phyloP scores from a whole-genome alignment of 352 stramenopile genomes.

The Phytophthora palmivora region DNA sequence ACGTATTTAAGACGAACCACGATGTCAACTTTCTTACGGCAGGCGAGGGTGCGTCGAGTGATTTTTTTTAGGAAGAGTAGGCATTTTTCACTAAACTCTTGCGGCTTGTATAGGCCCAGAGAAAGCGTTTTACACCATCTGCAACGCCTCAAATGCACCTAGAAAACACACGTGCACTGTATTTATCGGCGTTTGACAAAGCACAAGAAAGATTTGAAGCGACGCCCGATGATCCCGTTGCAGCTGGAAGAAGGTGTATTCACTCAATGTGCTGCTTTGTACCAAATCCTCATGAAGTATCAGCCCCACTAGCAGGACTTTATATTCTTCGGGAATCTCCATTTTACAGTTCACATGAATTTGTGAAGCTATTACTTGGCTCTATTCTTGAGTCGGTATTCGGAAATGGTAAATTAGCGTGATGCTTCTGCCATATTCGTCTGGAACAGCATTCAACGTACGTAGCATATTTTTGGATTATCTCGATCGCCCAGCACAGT shows the following conservation, averaged over 20 bases:
- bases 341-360: constrained; percentile 1
- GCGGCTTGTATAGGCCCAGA: too few relatives aligned
- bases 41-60: constrained; percentile 5
- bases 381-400: background rate
- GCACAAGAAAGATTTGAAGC: background rate
- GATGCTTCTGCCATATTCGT: background rate
- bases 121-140: background rate
- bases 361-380: constrained; percentile 1
- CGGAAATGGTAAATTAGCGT: background rate
- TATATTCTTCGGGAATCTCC: constrained; percentile 8
- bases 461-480: background rate
- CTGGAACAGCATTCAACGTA: background rate
- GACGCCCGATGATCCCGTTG: background rate
- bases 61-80: constrained; percentile 3
- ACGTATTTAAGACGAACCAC: constrained; percentile 13
- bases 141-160: constrained; percentile 4
- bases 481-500: background rate
- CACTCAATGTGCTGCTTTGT: constrained; percentile 17
- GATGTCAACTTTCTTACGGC: constrained; percentile 9
- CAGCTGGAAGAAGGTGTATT: background rate
- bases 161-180: constrained; percentile 6
- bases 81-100: constrained; percentile 6
- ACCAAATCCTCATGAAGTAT: constrained; percentile 11
- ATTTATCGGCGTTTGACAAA: constrained; percentile 12
- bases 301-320: background rate